Conservation (phyloP, 2,329 filamentous ascomycete genomes). For the Neonectria punicea region DNA sequence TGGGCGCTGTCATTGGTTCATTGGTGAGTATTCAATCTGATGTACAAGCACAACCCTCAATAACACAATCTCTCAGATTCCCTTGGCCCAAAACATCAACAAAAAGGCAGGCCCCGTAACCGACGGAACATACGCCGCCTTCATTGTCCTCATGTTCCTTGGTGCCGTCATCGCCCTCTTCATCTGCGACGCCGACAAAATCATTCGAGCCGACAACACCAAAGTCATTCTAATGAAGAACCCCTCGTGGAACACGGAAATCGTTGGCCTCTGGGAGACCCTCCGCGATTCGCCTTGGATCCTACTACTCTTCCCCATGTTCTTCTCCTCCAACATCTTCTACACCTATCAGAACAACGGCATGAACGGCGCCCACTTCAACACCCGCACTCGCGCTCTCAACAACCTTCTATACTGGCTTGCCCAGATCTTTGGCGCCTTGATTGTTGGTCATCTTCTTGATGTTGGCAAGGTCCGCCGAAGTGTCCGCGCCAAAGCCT, state of each 20-base stretch:
- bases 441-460: conserved; percentile 58
- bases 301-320: conserved; percentile 59
- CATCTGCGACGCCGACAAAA: conserved; percentile 58
- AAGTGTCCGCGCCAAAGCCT: conserved; percentile 57
- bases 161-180: conserved; percentile 60
- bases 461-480: conserved; percentile 57
- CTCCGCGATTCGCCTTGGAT: conserved; percentile 47
- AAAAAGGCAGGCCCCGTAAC: conserved; percentile 59
- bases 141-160: conserved; percentile 59
- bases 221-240: conserved; percentile 49
- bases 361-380: conserved; percentile 65
- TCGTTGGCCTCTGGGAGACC: conserved; percentile 56
- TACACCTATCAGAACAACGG: conserved; percentile 67
- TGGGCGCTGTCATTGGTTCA: conserved; percentile 88
- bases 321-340: conserved; percentile 66
- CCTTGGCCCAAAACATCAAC: conserved; percentile 78
- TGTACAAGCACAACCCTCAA: not conserved
- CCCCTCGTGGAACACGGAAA: conserved; percentile 47
- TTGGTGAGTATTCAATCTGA: conserved; percentile 53
- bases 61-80: conserved; percentile 57
- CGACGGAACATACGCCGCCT: conserved; percentile 61
- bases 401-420: conserved; percentile 67
- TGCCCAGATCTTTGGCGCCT: conserved; percentile 64
- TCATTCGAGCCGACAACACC: conserved; percentile 53
- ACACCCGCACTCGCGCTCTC: conserved; percentile 64